Base-by-base conservation (phyloP, 371 early-diverging fungal species). In the Rhizomucor pusillus region DNA sequence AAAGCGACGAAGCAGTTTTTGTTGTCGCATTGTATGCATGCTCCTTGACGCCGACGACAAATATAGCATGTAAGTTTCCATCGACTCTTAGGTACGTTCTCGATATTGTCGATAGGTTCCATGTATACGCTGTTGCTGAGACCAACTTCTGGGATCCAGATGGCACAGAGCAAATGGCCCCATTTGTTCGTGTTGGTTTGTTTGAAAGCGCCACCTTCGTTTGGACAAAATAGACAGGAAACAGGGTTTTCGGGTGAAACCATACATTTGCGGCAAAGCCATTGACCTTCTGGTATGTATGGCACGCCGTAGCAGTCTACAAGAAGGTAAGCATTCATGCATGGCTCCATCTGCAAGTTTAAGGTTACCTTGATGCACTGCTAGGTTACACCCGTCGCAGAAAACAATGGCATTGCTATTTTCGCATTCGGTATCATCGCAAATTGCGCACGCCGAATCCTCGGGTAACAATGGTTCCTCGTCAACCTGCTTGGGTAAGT, bases 251-350 rank as follows among this genome's bases (percentile, higher is more conserved):
- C 93, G 1, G 99, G 99, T 10, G 89, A 88, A 19, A 96, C 71
- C 86, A 95, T 92, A 72, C 99, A 99, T 64, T 91, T 93, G 20
- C 98, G 85, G 69, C 99, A 99, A 9, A 99, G 81, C 99, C 99
- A 99, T 67, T 93, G 96, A 11, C 99, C 99, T 70, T 99, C 99
- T 20, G 99, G 99, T 47, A 99, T 98, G 67, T 90, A 97, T 5
- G 98, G 99, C 20, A 99, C 90, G n/a, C 99, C 99, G 69, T 99
- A 99, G 68, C 99, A 99, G 65, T 96, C 97, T 89, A 65, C 19
- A 36, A 25, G 20, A 47, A 20, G 39, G 11, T 29, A 43, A 56
- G n/a, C 25, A 11, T 10, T 33, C 24, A 35, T 20, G 16, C 44
- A 20, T 25, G 14, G 18, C 24, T 45, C n/a, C 29, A 23, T 23